These are phyloP conservation scores for Bocquillonia castaneifolia DNA, from an alignment of 441 rosid species.

Conservation along the genomic window DNA sequence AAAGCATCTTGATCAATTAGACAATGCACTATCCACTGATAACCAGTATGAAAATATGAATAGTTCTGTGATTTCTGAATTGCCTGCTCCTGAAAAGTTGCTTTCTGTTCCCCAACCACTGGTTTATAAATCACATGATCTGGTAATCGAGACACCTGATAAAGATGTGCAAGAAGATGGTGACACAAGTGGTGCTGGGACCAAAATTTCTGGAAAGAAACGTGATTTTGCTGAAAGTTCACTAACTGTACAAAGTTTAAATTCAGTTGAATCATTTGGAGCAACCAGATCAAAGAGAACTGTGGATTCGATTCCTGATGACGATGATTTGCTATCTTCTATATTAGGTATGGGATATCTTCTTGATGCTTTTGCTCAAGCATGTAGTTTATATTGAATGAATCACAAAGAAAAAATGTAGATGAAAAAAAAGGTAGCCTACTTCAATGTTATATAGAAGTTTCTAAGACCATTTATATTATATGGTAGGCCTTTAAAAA, in stretches of 20 bases:
- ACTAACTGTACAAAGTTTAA: constrained; percentile 57
- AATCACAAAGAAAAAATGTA: not conserved
- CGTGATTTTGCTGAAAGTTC: constrained; percentile 77
- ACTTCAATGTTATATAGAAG: not conserved
- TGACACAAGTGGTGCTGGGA: constrained; percentile 40
- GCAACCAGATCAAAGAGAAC: constrained; percentile 49
- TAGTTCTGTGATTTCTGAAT: constrained; percentile 35
- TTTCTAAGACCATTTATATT: not conserved
- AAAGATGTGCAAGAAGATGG: constrained; percentile 41
- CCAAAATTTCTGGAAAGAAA: constrained; percentile 56
- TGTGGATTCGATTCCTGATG: constrained; percentile 76
- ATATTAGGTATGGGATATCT: constrained; percentile 63
- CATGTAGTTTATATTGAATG: not conserved
- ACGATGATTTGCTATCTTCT: constrained; percentile 90
- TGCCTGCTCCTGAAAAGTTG: constrained; percentile 78
- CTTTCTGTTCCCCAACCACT: constrained; percentile 50
- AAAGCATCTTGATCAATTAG: constrained; percentile 37
- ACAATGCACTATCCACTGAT: constrained; percentile 30
- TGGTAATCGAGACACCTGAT: constrained; percentile 57
- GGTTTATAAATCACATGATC: constrained; percentile 44
- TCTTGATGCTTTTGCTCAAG: not conserved
- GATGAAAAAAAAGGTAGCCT: not conserved
- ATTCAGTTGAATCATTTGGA: constrained; percentile 69
- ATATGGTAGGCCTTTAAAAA: not conserved
- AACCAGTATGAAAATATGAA: constrained; percentile 36